Evolutionary conservation across 2,329 filamentous ascomycete genomes (phyloP), one percentile per base, ranked within the genome.

Genomic region (Pseudogymnoascus sp.): DNA sequence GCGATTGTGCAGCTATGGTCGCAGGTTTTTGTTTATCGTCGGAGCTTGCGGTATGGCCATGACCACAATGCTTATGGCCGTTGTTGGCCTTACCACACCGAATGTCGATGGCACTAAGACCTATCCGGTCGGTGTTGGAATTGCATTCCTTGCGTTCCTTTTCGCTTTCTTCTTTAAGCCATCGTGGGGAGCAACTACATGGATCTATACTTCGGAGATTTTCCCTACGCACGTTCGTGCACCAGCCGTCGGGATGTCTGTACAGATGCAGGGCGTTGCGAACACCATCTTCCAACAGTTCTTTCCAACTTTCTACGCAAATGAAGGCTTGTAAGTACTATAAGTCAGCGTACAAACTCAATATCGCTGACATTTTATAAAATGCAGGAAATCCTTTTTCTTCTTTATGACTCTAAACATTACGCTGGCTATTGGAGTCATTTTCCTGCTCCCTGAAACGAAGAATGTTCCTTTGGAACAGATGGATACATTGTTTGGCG

Each of bases 201-300:
- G 85, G 85, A 87, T 88, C 70, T 87, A 82, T 81, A 88, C 85
- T 0, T 80, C 83, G 5, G 85, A 88, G 68, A 77, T 88, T 64
- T 88, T 88, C 76, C 83, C 80, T 61, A 85, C 86, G 81, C 87
- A 87, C 72, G 81, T 88, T 26, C 84, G 85, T 62, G 84, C 85
- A 6, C 85, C 87, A 71, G 85, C 85, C 43, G 83, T 88, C 19
- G 85, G 84, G 61, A 88, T 87, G 84, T 83, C 38, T 41, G n/a
- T 19, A 19, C 79, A 84, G 70, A 81, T 78, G 65, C 82, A 84
- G 66, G 84, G 88, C 70, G 81, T 88, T 61, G 84, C 84, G 70
- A 87, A 88, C 72, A 80, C 80, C 63, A 82, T 88, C 67, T 83
- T 88, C 69, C 83, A 88, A 72, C 86, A 89, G 66, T 88, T 88